phyloP scores from a whole-genome alignment of 192 early-diverging fungal species.

The Mortierella claussenii region DNA sequence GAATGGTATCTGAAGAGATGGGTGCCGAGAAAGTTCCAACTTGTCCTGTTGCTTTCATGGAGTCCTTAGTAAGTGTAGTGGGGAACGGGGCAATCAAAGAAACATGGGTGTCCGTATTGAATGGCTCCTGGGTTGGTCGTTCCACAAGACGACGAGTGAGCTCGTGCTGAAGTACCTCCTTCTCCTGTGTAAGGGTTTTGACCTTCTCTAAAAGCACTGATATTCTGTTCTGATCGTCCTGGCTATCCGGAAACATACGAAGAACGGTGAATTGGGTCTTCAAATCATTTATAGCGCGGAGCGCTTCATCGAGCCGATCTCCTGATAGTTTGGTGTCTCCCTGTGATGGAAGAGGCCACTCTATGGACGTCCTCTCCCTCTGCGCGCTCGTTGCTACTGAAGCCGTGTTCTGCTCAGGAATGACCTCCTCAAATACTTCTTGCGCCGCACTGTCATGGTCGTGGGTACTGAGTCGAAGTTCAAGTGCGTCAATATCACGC shows the following conservation, averaged over 20 bases:
- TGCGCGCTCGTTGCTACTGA: not conserved
- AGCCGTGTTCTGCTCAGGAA: not conserved
- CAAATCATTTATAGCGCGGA: conserved; percentile 21
- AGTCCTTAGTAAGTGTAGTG: not conserved
- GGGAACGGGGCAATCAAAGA: not conserved
- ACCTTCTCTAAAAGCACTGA: conserved; percentile 12
- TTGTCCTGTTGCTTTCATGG: not conserved
- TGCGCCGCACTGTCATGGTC: not conserved
- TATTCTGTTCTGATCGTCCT: conserved; percentile 3
- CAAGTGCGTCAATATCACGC: no score
- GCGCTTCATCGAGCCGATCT: conserved; percentile 15
- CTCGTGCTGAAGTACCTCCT: conserved; percentile 15
- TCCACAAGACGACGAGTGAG: conserved; percentile 1
- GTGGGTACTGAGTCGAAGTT: no score
- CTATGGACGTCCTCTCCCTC: no score
- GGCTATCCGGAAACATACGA: conserved; percentile 11
- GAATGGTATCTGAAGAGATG: not conserved
- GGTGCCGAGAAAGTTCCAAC: no score
- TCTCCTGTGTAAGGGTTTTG: conserved; percentile 22
- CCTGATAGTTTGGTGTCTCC: not conserved
- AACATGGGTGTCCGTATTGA: no score
- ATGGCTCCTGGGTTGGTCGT: no score
- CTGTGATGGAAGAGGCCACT: not conserved
- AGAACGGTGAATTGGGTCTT: conserved; percentile 29
- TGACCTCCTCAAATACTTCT: conserved; percentile 25